Base-by-base conservation (phyloP, 192 early-diverging fungal genomes). In the Entomortierella lignicola region DNA sequence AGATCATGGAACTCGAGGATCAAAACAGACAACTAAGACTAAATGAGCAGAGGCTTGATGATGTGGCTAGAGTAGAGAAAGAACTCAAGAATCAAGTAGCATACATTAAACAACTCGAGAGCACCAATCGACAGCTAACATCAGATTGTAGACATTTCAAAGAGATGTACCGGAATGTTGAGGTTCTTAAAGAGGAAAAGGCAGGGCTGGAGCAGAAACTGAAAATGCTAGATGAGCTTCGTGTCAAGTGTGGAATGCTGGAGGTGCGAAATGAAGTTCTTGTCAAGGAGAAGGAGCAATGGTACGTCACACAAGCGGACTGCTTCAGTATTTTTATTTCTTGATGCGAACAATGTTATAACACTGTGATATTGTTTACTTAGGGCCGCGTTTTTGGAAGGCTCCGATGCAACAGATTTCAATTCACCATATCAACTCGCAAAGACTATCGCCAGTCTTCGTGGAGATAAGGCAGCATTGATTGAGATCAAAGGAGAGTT, bases 131-230 rank as follows among this genome's bases (percentile, higher is more conserved):
- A n/a, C 82, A 86, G 55, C 65, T 93, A 63, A 84, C 81, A 27
- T 69, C 84, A 51, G 82, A 89, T 17, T 67, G 67, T 43, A 57
- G 62, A 41, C 82, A 82, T 53, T 81, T 85, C 55, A 70, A 86
- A 30, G 81, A 84, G 17, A 67, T 66, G 37, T 85, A 85, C 43
- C 55, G 71, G 23, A 82, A 83, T 21, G 80, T 81, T 50, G 89
- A 90, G 64, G 84, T 89, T 58, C 59, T 83, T 42, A 72, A 82
- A 13, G 88, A 90, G 58, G 81, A 86, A 30, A 86, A 89, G 62
- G 55, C 51, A 34, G 82, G 69, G 6, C 73, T 93, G 37, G 88
- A 92, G 65, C 75, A 86, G 53, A 84, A 89, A 32, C 82, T 90
- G 31, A 67, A 77, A 13, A 80, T 85, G 52, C 83, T 92, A 48